Evolutionary conservation across 1,139 yeast species (phyloP).

Genomic region (Kodamaea suecica): DNA sequence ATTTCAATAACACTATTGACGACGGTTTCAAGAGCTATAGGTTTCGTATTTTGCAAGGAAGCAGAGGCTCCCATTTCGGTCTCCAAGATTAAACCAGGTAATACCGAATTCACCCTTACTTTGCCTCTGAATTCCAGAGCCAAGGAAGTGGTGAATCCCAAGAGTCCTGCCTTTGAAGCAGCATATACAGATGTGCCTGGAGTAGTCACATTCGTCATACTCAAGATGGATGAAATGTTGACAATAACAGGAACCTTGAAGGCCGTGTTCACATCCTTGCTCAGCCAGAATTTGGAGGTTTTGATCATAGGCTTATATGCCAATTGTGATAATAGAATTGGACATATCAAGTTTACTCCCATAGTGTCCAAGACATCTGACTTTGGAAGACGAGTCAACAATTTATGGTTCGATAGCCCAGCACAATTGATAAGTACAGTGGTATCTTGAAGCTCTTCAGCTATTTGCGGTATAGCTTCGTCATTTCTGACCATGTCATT

Average conservation of each 20-base stretch:
- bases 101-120: slow-evolving; percentile 57
- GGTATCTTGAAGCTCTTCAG: slow-evolving; percentile 21
- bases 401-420: slow-evolving; percentile 64
- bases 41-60: slow-evolving; percentile 17
- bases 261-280: slow-evolving; percentile 6
- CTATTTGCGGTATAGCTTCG: slow-evolving; percentile 11
- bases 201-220: slow-evolving; percentile 34
- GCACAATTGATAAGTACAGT: slow-evolving; percentile 74
- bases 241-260: slow-evolving; percentile 34
- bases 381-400: slow-evolving; percentile 47
- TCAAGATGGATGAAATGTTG: slow-evolving; percentile 74
- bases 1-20: slow-evolving; percentile 29
- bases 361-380: slow-evolving; percentile 48
- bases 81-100: slow-evolving; percentile 70
- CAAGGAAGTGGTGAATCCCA: slow-evolving; percentile 62
- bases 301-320: slow-evolving; percentile 49
- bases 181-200: slow-evolving; percentile 76
- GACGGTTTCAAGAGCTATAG: slow-evolving; percentile 23
- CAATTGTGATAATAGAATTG: slow-evolving; percentile 55
- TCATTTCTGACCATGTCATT: slow-evolving; percentile 2
- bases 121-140: slow-evolving; percentile 59
- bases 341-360: slow-evolving; percentile 60
- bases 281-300: background rate
- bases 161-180: slow-evolving; percentile 76
- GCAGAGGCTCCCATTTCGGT: slow-evolving; percentile 66